These are phyloP conservation scores for Erigeron philadelphicus DNA, from an alignment of 140 eudicot species.

Conservation along the genomic window DNA sequence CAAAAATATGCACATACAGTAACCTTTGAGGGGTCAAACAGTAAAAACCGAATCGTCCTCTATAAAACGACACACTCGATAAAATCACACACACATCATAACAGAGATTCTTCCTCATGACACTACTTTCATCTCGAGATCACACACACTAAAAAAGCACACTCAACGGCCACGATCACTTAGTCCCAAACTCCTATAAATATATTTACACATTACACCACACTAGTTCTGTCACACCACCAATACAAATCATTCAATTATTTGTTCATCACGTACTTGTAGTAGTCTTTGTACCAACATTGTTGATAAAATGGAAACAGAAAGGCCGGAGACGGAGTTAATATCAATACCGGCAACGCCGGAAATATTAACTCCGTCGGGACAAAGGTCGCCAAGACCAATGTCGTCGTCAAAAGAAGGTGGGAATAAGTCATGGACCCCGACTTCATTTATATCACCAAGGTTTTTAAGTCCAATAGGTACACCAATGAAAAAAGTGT, in stretches of 20 bases:
- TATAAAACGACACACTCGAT: conserved; percentile 14
- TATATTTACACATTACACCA: neutral
- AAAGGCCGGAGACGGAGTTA: conserved; percentile 56
- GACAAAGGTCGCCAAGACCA: conserved; percentile 62
- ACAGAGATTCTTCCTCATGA: conserved; percentile 30
- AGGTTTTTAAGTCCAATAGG: conserved; percentile 82
- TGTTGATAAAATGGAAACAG: conserved; percentile 36
- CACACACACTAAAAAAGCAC: neutral
- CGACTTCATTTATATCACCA: conserved; percentile 68
- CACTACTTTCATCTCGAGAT: conserved; percentile 33
- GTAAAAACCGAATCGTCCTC: conserved; percentile 10
- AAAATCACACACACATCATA: conserved; percentile 29
- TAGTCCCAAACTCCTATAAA: conserved; percentile 41
- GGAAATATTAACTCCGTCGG: conserved; percentile 64
- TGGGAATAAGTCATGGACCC: conserved; percentile 54
- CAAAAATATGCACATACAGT: neutral
- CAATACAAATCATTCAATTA: neutral
- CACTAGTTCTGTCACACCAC: neutral
- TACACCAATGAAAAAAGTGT: conserved; percentile 76
- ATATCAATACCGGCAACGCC: conserved; percentile 79
- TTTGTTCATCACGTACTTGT: conserved; percentile 3
- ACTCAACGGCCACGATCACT: conserved; percentile 35
- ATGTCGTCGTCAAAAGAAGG: conserved; percentile 30
- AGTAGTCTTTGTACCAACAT: neutral
- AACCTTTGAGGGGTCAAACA: conserved; percentile 3